Evolutionary conservation across 352 stramenopile genomes (phyloP).

Genomic region (Elongisporangium anandrum): DNA sequence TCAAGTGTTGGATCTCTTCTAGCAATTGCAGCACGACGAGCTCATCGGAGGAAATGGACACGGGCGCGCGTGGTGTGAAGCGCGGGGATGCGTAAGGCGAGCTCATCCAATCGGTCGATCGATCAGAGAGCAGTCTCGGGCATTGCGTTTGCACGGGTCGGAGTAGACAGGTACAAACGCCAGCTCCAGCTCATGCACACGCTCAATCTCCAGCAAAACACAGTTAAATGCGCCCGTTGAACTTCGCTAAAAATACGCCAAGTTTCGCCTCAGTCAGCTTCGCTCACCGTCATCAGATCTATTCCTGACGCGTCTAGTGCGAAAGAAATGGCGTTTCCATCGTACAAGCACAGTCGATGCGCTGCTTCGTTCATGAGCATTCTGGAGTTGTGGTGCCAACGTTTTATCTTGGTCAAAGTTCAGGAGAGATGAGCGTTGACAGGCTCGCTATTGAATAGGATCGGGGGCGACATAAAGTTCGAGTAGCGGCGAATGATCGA

Average conservation of each 20-base stretch:
- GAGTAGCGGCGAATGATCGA: slow-evolving; percentile 99
- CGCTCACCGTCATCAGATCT: not conserved
- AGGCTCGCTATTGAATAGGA: slow-evolving; percentile 94
- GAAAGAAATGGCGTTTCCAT: not conserved
- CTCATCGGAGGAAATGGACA: slow-evolving; percentile 24
- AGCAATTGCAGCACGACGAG: slow-evolving; percentile 65
- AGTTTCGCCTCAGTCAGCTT: not conserved
- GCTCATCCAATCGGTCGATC: not conserved
- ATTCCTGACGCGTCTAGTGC: not conserved
- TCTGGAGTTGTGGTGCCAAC: no score
- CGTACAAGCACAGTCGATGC: no score
- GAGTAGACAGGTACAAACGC: not conserved
- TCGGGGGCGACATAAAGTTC: slow-evolving; percentile 99
- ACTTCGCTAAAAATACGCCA: not conserved
- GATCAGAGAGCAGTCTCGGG: not conserved
- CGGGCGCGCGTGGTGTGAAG: not conserved
- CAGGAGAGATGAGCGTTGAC: no score
- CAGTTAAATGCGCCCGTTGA: not conserved
- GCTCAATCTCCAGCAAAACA: not conserved
- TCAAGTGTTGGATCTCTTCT: slow-evolving; percentile 60
- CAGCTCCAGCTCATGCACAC: not conserved
- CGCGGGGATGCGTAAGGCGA: not conserved
- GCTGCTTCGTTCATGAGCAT: no score
- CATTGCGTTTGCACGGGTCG: not conserved
- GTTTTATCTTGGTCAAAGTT: no score